Evolutionary conservation across 805 yeast genomes (phyloP), one percentile per base, ranked within the genome.

Genomic region (Saturnispora sanitii): DNA sequence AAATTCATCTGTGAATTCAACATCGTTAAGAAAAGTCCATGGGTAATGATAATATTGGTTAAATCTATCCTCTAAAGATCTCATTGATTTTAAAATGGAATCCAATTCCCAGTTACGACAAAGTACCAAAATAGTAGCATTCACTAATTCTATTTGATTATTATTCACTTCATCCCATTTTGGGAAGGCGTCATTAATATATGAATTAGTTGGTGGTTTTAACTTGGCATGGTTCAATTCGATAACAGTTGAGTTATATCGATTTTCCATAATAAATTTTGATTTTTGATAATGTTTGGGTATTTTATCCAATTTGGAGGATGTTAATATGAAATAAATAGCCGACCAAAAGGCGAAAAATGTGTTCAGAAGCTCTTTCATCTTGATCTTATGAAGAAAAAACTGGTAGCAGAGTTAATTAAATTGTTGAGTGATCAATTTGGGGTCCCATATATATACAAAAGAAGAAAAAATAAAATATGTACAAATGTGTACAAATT

Each of bases 81-180:
- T 68, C 74, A 87, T 86, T 17, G 94, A 75, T 33, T 61, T 56
- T 34, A 87, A 58, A 0, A 92, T 95, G 1, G 81, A 87, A 9
- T 70, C 67, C 9, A 87, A 59, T 57, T 87, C 96, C 63, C 71
- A 67, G 56, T 87, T 87, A 41, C 96, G 66, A 30, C 83, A 94
- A 21, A 88, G 71, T 95, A 88, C 87, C 41, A 88, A 70, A 21
- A 88, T 58, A 0, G 94, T 81, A 3, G 96, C 96, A 56, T 86
- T 87, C 53, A 84, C 94, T 80, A 32, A 62, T 43, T 66, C 16
- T 46, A 38, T 38, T 64, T 30, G 18, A 6, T 9, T 8, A n/a
- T n/a, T 28, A 11, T 36, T 40, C 28, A 35, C 7, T 37, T 28
- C 9, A 22, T 37, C 31, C 25, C 41, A 36, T n/a, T 47, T 38